phyloP scores from a whole-genome alignment of 371 early-diverging fungal species.

The Capillidium rhysosporum region DNA sequence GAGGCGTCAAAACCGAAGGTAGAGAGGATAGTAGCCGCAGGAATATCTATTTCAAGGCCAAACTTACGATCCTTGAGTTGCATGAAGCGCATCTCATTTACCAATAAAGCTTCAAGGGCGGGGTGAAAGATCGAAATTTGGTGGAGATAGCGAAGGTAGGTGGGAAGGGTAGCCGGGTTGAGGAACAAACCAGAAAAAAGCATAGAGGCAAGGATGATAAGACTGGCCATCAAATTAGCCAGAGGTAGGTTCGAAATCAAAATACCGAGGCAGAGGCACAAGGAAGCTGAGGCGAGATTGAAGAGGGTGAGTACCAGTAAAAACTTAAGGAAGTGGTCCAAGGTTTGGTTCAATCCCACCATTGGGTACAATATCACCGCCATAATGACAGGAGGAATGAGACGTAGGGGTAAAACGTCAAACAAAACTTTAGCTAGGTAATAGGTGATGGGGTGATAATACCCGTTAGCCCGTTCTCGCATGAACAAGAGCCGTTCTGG shows the following conservation, averaged over 20 bases:
- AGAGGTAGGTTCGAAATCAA: constrained; percentile 52
- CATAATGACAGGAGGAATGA: constrained; percentile 68
- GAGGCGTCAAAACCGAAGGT: constrained; percentile 78
- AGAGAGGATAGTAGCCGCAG: constrained; percentile 63
- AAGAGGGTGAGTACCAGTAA: constrained; percentile 70
- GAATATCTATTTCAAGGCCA: constrained; percentile 68
- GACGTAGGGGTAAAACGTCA: constrained; percentile 56
- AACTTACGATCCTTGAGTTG: constrained; percentile 58
- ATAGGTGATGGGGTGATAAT: constrained; percentile 57
- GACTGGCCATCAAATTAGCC: constrained; percentile 51
- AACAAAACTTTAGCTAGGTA: constrained; percentile 59
- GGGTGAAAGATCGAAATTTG: constrained; percentile 70
- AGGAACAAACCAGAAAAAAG: constrained; percentile 75
- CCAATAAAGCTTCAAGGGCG: constrained; percentile 72
- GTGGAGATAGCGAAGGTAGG: constrained; percentile 52
- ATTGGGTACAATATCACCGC: constrained; percentile 66
- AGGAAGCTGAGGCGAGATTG: constrained; percentile 56
- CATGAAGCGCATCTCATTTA: constrained; percentile 62
- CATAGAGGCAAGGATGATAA: constrained; percentile 76
- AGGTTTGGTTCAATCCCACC: constrained; percentile 59
- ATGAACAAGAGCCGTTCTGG: constrained; percentile 53
- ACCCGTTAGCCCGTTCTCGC: constrained; percentile 68
- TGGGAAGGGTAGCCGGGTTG: constrained; percentile 67
- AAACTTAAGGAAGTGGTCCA: constrained; percentile 51
- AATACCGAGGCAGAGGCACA: constrained; percentile 62